Percentiles rank a stretch among this genome's conserved stretches.
Conservation (phyloP, 148 eudicot species). For the Dianthus caryophyllus region DNA sequence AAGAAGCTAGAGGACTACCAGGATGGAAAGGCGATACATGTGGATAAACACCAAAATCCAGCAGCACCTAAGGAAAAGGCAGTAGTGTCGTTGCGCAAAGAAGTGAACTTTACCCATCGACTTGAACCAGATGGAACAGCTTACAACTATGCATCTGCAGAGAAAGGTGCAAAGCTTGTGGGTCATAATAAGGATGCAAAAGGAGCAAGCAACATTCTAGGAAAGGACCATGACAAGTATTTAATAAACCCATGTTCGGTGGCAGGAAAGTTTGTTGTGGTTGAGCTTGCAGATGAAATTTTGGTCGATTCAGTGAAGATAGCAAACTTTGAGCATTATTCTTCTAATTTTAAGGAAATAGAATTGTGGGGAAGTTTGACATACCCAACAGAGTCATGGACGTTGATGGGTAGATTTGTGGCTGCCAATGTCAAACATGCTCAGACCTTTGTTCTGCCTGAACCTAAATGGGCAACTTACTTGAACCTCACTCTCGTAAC, state of each 20-base stretch:
- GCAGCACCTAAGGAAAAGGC: constrained; percentile 41
- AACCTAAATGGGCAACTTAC: constrained; percentile 83
- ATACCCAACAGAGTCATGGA: constrained; percentile 79
- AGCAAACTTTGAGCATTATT: constrained; percentile 87
- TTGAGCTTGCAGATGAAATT: constrained; percentile 85
- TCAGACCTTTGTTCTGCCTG: constrained; percentile 67
- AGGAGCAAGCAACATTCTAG: constrained; percentile 78
- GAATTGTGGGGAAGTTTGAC: constrained; percentile 63
- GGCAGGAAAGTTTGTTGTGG: constrained; percentile 62
- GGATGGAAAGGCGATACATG: constrained; percentile 34
- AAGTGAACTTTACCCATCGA: constrained; percentile 61
- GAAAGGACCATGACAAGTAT: constrained; percentile 90
- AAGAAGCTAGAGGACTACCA: constrained; percentile 29
- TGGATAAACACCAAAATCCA: constrained; percentile 45
- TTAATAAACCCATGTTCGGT: constrained; percentile 86
- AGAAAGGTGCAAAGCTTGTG: constrained; percentile 92
- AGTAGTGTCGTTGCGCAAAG: constrained; percentile 31
- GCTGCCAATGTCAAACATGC: constrained; percentile 78
- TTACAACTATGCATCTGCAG: constrained; percentile 82
- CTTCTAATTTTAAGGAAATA: constrained; percentile 86
- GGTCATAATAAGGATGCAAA: constrained; percentile 88
- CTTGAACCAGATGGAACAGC: constrained; percentile 85
- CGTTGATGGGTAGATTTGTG: constrained; percentile 56
- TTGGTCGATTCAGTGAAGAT: constrained; percentile 74
- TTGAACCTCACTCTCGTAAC: constrained; percentile 60